These are phyloP conservation scores for Sphaerulina musiva DNA, from an alignment of 2,329 filamentous ascomycete genomes.

Conservation along the genomic window DNA sequence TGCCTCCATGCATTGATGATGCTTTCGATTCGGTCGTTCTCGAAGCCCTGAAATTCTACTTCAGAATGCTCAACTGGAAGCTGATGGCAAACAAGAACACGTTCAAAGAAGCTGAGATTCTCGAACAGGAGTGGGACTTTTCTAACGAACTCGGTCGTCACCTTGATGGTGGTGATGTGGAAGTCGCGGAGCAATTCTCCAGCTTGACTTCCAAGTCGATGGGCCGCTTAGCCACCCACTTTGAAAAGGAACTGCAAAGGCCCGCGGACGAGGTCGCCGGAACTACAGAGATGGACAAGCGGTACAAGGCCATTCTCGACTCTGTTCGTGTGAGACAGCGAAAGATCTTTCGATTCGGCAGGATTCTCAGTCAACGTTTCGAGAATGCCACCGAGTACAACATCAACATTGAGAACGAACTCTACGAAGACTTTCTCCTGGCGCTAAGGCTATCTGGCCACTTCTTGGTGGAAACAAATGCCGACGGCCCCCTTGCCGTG, in stretches of 20 bases:
- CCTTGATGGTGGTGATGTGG: slow-evolving; percentile 87
- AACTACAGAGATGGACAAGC: slow-evolving; percentile 78
- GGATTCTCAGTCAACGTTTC: slow-evolving; percentile 84
- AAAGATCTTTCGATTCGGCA: slow-evolving; percentile 91
- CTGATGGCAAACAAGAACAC: slow-evolving; percentile 96
- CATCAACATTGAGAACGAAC: slow-evolving; percentile 64
- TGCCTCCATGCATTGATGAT: slow-evolving; percentile 93
- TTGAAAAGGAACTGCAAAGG: slow-evolving; percentile 81
- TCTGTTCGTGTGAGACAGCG: slow-evolving; percentile 92
- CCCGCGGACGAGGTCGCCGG: slow-evolving; percentile 72
- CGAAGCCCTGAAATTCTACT: slow-evolving; percentile 94
- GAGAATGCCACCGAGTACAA: slow-evolving; percentile 96
- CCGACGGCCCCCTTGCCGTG: slow-evolving; percentile 42
- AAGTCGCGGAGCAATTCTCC: slow-evolving; percentile 95
- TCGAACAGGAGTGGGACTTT: slow-evolving; percentile 97
- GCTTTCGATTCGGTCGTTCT: slow-evolving; percentile 88
- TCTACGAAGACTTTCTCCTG: slow-evolving; percentile 70
- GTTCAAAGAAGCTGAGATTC: slow-evolving; percentile 95
- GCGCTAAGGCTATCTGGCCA: slow-evolving; percentile 75
- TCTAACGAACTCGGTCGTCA: slow-evolving; percentile 88
- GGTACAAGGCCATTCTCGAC: slow-evolving; percentile 91
- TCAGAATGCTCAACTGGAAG: slow-evolving; percentile 98
- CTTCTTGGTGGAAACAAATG: slow-evolving; percentile 67
- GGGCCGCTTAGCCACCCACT: slow-evolving; percentile 78
- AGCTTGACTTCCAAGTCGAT: slow-evolving; percentile 89